Evolutionary conservation across 371 early-diverging fungal species (phyloP).

Genomic region (Mucor ambiguus): DNA sequence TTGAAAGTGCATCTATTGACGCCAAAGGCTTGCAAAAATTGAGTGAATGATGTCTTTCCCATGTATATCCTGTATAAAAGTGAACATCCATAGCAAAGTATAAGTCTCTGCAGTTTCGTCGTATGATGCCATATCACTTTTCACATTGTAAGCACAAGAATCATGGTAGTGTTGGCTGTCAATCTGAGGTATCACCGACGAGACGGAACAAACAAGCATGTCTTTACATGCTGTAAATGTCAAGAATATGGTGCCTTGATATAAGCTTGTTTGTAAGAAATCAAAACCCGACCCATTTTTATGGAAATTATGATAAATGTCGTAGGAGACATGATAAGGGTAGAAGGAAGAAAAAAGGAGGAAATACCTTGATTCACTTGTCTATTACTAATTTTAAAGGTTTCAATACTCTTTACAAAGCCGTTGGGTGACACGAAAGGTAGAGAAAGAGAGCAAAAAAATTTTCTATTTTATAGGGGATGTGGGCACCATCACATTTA

Average conservation of each 20-base stretch:
- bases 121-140: not conserved
- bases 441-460: conserved; percentile 2
- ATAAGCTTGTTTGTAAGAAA: not conserved
- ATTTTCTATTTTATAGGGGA: conserved; percentile 4
- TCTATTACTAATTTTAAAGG: not conserved
- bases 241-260: not conserved
- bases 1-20: too few relatives aligned
- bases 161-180: not conserved
- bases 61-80: not conserved
- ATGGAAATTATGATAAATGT: not conserved
- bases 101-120: not conserved
- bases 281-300: not conserved
- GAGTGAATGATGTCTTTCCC: not conserved
- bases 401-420: not conserved
- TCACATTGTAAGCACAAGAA: not conserved
- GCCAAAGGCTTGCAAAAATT: too few relatives aligned
- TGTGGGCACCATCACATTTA: not conserved
- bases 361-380: not conserved
- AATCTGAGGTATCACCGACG: not conserved
- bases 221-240: not conserved
- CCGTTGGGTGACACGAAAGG: not conserved
- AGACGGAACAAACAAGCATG: not conserved
- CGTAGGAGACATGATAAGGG: not conserved
- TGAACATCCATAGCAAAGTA: not conserved
- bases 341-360: not conserved